A percentile compares a stretch with the other conserved stretches of the same genome.
These are phyloP conservation scores for Jacaranda copaia DNA, from an alignment of 257 asterid genomes.

Conservation along the genomic window DNA sequence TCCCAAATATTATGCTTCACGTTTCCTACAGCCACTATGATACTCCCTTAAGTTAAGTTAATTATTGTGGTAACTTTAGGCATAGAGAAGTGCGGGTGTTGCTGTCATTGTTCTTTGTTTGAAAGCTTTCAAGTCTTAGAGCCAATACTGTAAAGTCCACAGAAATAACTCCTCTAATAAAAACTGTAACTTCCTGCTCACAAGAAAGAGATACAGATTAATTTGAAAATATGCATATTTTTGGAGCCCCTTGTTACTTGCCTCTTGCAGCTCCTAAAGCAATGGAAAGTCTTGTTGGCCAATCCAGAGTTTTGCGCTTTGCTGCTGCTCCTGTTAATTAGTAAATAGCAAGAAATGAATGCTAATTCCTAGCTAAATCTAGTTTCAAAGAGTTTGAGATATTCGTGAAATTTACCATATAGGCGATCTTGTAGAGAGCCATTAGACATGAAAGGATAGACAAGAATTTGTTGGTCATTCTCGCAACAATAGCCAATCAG, in stretches of 20 bases:
- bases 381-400: slow-evolving; percentile 17
- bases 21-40: background rate
- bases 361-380: slow-evolving; percentile 25
- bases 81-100: background rate
- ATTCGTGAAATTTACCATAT: slow-evolving; percentile 57
- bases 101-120: background rate
- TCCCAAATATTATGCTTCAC: background rate
- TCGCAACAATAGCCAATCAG: slow-evolving; percentile 89
- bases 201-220: background rate
- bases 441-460: slow-evolving; percentile 93
- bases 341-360: slow-evolving; percentile 30
- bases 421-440: slow-evolving; percentile 89
- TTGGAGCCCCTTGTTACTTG: slow-evolving; percentile 46
- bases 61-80: background rate
- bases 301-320: slow-evolving; percentile 80
- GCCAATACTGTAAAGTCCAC: background rate
- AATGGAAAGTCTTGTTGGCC: slow-evolving; percentile 89
- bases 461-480: slow-evolving; percentile 89
- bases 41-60: background rate
- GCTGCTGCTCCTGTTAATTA: slow-evolving; percentile 77
- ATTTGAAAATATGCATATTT: slow-evolving; percentile 10
- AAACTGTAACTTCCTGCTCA: slow-evolving; percentile 2
- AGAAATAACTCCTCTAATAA: background rate
- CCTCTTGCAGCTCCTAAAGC: slow-evolving; percentile 97
- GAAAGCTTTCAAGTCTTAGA: slow-evolving; percentile 4